Conservation (phyloP, 768 basidiomycete genomes). For the Tylopilus balloui region DNA sequence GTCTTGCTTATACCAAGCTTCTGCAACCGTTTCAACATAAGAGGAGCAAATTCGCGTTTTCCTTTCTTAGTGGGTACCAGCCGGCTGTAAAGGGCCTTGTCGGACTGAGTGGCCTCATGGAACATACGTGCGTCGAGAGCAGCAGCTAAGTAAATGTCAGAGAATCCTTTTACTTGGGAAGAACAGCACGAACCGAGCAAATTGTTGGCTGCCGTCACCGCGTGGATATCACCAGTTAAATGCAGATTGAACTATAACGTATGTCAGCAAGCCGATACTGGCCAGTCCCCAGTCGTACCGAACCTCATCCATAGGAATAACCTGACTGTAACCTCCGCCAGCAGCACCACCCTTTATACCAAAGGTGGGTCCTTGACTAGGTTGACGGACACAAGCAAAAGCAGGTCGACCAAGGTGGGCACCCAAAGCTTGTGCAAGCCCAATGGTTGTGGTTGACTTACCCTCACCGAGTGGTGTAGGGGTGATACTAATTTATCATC, state of each 20-base stretch:
- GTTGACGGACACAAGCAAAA: constrained; percentile 96
- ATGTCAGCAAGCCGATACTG: constrained; percentile 3
- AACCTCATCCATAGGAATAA: constrained; percentile 99
- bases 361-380: constrained; percentile 97
- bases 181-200: constrained; percentile 58
- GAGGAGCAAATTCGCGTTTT: constrained; percentile 87
- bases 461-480: constrained; percentile 97
- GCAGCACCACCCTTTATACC: constrained; percentile 99
- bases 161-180: not conserved
- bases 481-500: constrained; percentile 59
- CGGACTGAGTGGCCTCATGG: constrained; percentile 92
- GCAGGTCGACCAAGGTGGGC: constrained; percentile 90
- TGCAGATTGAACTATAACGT: constrained; percentile 82
- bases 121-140: constrained; percentile 96
- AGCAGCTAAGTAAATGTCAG: constrained; percentile 56
- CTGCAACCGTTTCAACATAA: constrained; percentile 93
- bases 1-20: constrained; percentile 96
- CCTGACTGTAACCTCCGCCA: constrained; percentile 96
- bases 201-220: constrained; percentile 96
- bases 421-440: constrained; percentile 92
- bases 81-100: constrained; percentile 92
- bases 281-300: constrained; percentile 4
- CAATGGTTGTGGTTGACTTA: constrained; percentile 97
- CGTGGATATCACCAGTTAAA: constrained; percentile 96
- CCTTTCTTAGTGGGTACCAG: constrained; percentile 93